Evolutionary conservation across 192 early-diverging fungal species (phyloP), one percentile per base, ranked within the genome.

Genomic region (Helicostylum pulchrum): DNA sequence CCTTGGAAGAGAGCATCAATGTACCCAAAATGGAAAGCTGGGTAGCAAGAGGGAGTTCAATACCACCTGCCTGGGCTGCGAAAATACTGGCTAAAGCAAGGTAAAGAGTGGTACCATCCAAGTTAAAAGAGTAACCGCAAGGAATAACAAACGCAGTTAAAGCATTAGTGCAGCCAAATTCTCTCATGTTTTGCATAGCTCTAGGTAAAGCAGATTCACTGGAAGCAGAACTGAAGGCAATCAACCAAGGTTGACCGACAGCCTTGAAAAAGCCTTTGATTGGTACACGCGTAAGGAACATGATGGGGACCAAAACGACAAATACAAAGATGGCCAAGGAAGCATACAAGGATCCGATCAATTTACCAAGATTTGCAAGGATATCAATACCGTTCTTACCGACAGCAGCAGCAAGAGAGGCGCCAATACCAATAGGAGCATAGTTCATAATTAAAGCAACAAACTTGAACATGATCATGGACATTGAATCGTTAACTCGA

Each of bases 21-120:
- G 86, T 80, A 30, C 88, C 50, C 81, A 91, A 84, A 46, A 85
- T 79, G 23, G 78, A 58, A 59, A 91, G 78, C 61, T 91, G 88
- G 54, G 82, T 78, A 42, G 77, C 76, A 46, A 84, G 42, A 9
- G 76, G 36, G 63, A 86, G 78, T 26, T 61, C 23, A 12, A 86
- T 55, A 48, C 80, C 79, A 8, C 68, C 77, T 21, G 78, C 81
- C 64, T 91, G 89, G n/a, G 88, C 88, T 58, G 77, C 79, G 67
- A 90, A 91, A 42, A 90, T 70, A 17, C 78, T 57, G 3, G 88
- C 88, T 31, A 85, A 62, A 32, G 84, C 77, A n/a, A 90, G 80
- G 62, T 90, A 89, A 32, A 91, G 66, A 31, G 88, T 89, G 7
- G 87, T 87, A 2, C 89, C 89, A 62, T 91, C 89, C 54, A 91